Conservation (phyloP, 140 eudicot species). For the Senecio squalidus region DNA sequence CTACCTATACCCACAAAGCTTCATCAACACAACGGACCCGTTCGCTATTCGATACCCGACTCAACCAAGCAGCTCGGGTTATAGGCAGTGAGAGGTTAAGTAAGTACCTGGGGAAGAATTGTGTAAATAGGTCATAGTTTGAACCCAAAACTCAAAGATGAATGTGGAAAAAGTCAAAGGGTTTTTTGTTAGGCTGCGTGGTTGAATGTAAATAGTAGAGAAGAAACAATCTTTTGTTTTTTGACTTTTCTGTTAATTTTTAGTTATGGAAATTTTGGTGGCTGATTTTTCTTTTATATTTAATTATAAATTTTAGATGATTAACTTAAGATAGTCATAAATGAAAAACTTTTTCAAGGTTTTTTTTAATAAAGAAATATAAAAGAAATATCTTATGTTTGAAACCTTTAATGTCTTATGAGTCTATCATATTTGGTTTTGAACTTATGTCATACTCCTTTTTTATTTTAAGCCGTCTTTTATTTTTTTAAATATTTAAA, state of each 20-base stretch:
- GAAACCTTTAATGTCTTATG: too few species aligned
- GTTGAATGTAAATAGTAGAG: conserved; percentile 14
- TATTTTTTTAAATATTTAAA: too few species aligned
- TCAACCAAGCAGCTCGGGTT: conserved; percentile 34
- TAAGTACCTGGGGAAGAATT: not conserved
- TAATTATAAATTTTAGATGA: too few species aligned
- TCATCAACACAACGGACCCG: conserved; percentile 39
- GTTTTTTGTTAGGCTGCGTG: conserved; percentile 6
- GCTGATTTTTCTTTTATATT: not conserved
- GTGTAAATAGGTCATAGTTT: conserved; percentile 35
- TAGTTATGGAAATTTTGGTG: conserved; percentile 18
- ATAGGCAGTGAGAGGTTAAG: conserved; percentile 10
- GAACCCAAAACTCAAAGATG: conserved; percentile 21
- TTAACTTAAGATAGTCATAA: not conserved
- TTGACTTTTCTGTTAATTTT: not conserved
- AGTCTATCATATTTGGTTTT: too few species aligned
- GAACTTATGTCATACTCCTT: too few species aligned
- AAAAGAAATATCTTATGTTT: too few species aligned
- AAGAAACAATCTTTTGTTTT: conserved; percentile 20
- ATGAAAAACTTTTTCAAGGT: too few species aligned
- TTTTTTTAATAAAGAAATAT: too few species aligned
- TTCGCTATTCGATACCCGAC: conserved; percentile 57
- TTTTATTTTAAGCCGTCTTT: too few species aligned
- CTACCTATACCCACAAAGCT: conserved; percentile 16
- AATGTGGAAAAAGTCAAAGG: conserved; percentile 5